phyloP scores from a whole-genome alignment of 768 basidiomycete genomes.

The Podaxis pistillaris region DNA sequence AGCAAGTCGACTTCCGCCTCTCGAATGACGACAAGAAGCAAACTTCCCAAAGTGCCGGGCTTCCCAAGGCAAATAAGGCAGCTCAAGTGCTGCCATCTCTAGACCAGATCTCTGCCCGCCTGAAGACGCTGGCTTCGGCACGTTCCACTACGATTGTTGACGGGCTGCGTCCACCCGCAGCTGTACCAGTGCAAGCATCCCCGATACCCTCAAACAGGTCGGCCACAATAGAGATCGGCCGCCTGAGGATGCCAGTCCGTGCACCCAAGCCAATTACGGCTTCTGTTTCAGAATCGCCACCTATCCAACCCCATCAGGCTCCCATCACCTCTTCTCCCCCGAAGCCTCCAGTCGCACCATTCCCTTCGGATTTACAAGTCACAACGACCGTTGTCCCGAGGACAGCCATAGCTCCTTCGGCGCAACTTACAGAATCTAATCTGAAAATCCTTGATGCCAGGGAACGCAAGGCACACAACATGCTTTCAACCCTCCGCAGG shows the following conservation, averaged over 20 bases:
- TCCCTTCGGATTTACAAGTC: conserved; percentile 41
- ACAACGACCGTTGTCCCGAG: conserved; percentile 50
- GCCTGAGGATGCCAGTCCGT: conserved; percentile 41
- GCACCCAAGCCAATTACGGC: conserved; percentile 22
- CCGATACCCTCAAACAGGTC: conserved; percentile 24
- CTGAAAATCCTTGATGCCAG: conserved; percentile 51
- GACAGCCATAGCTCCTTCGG: conserved; percentile 38
- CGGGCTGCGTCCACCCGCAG: conserved; percentile 16
- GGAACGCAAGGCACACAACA: conserved; percentile 55
- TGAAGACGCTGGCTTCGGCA: conserved; percentile 33
- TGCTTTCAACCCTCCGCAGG: conserved; percentile 63
- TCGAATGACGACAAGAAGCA: conserved; percentile 27
- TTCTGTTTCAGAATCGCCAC: conserved; percentile 25
- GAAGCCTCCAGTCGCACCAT: conserved; percentile 32
- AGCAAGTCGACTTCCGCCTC: conserved; percentile 62
- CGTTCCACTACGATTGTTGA: conserved; percentile 14
- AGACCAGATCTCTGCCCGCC: conserved; percentile 70
- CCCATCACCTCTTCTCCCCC: conserved; percentile 32
- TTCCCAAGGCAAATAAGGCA: conserved; percentile 20
- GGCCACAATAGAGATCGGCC: conserved; percentile 34
- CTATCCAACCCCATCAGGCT: conserved; percentile 22
- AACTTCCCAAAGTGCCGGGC: conserved; percentile 14
- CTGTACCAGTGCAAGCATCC: conserved; percentile 20
- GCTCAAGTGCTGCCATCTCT: conserved; percentile 54
- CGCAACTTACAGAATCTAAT: conserved; percentile 53